Evolutionary conservation across 768 basidiomycete species (phyloP).

Genomic region (Suillus americanus): DNA sequence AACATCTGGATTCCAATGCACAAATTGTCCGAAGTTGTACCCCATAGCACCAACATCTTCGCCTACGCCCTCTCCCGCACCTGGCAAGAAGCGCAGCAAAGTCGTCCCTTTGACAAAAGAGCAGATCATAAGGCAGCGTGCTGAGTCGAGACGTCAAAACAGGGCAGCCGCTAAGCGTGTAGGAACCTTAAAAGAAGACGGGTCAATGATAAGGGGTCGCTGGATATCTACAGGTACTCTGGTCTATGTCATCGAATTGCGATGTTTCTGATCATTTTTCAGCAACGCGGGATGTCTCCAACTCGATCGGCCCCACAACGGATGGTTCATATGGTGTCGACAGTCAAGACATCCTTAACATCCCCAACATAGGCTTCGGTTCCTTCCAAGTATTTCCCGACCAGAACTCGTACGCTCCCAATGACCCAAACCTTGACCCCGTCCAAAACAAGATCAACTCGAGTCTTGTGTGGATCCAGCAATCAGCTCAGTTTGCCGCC

Average conservation of each 20-base stretch:
- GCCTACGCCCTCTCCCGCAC: conserved; percentile 40
- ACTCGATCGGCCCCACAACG: conserved; percentile 47
- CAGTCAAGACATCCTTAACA: conserved; percentile 59
- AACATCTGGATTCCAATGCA: conserved; percentile 58
- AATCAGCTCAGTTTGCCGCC: conserved; percentile 42
- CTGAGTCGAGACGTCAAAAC: conserved; percentile 45
- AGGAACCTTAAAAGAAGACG: conserved; percentile 34
- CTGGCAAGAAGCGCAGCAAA: conserved; percentile 38
- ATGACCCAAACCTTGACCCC: conserved; percentile 47
- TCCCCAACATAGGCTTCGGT: conserved; percentile 55
- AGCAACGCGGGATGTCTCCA: conserved; percentile 51
- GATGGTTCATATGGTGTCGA: conserved; percentile 70
- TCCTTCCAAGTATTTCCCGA: conserved; percentile 71
- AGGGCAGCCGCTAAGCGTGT: conserved; percentile 35
- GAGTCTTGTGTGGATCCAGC: conserved; percentile 56
- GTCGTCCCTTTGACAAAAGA: conserved; percentile 47
- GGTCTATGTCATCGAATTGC: not conserved
- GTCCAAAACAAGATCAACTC: conserved; percentile 52
- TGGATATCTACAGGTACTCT: conserved; percentile 55
- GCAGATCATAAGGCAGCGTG: conserved; percentile 47
- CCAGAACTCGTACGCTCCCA: conserved; percentile 52
- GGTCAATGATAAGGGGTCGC: conserved; percentile 54
- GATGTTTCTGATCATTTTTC: conserved; percentile 10
- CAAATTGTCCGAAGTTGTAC: conserved; percentile 56
- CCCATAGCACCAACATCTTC: conserved; percentile 33